A percentile compares a stretch with the other conserved stretches of the same genome.
phyloP scores from a whole-genome alignment of 352 stramenopile species.

The Globisporangium camurandrum region DNA sequence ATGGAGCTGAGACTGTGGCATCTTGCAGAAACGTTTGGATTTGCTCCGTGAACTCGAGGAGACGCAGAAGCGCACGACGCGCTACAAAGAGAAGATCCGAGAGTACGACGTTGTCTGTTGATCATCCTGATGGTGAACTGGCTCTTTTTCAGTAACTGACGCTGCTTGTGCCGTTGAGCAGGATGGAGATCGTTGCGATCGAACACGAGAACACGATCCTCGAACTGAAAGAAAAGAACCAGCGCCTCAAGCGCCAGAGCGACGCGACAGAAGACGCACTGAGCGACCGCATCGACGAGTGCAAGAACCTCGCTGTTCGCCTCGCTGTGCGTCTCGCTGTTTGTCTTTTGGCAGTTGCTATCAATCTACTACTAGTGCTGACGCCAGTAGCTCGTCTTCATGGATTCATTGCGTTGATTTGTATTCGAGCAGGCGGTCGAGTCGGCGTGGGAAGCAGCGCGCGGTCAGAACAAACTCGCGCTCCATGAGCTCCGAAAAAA shows the following conservation, averaged over 20 bases:
- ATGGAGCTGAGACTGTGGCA: not conserved
- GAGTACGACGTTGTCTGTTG: slow-evolving; percentile 42
- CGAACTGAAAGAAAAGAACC: slow-evolving; percentile 67
- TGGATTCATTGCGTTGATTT: not conserved
- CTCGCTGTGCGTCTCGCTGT: slow-evolving; percentile 32
- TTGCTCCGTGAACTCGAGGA: slow-evolving; percentile 62
- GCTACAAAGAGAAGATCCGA: slow-evolving; percentile 63
- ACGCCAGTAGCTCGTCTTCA: too few species aligned
- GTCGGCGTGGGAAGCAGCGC: slow-evolving; percentile 68
- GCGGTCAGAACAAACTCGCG: slow-evolving; percentile 70
- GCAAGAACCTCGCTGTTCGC: slow-evolving; percentile 53
- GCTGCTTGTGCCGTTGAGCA: slow-evolving; percentile 10
- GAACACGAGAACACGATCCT: slow-evolving; percentile 69
- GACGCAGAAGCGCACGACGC: slow-evolving; percentile 55
- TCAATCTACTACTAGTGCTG: not conserved
- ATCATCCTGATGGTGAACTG: too few species aligned
- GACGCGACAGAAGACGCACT: slow-evolving; percentile 34
- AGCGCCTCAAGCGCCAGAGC: slow-evolving; percentile 66
- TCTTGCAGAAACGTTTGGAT: slow-evolving; percentile 47
- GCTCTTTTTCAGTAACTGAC: not conserved
- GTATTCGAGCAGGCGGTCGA: slow-evolving; percentile 43
- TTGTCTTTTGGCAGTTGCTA: not conserved
- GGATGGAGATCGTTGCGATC: slow-evolving; percentile 61
- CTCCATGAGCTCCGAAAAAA: slow-evolving; percentile 80
- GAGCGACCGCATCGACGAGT: slow-evolving; percentile 54